These are phyloP conservation scores for Hypoxylon perforatum DNA, from an alignment of 495 filamentous ascomycete species.

Conservation along the genomic window DNA sequence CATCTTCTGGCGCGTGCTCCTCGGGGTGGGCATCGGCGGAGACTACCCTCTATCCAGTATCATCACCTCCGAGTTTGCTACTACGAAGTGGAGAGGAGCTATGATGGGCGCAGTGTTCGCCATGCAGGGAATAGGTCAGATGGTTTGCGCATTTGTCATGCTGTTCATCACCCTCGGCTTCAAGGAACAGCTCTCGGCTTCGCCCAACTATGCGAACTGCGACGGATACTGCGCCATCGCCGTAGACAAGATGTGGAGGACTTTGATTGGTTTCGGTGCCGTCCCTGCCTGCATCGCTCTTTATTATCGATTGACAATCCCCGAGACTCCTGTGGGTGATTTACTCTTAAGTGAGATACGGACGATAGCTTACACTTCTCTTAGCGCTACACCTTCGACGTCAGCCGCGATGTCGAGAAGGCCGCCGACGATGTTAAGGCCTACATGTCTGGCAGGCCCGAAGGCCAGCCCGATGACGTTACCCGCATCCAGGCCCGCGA, in stretches of 20 bases:
- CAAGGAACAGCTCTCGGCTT: constrained; percentile 69
- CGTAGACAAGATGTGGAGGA: constrained; percentile 89
- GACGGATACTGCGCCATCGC: constrained; percentile 72
- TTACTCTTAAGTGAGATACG: constrained; percentile 44
- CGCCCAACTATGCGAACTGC: constrained; percentile 62
- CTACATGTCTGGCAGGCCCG: constrained; percentile 66
- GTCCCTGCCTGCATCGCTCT: constrained; percentile 80
- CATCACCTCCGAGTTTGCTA: constrained; percentile 78
- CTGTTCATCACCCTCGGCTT: constrained; percentile 79
- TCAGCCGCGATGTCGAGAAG: constrained; percentile 81
- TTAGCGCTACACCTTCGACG: constrained; percentile 81
- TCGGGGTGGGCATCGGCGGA: constrained; percentile 86
- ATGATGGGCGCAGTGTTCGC: constrained; percentile 83
- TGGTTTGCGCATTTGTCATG: constrained; percentile 75
- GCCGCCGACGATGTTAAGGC: constrained; percentile 72
- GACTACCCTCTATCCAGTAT: constrained; percentile 88
- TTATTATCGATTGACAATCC: constrained; percentile 84
- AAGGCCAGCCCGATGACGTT: constrained; percentile 73
- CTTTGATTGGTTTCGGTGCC: constrained; percentile 81
- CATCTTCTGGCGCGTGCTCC: constrained; percentile 90
- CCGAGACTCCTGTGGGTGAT: constrained; percentile 79
- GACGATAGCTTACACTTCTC: constrained; percentile 57
- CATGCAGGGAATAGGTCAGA: constrained; percentile 85
- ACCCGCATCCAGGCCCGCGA: constrained; percentile 61
- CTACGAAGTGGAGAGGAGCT: constrained; percentile 31